A percentile compares a stretch with the other conserved stretches of the same genome.
Conservation (phyloP, 1,284 basidiomycete species). For the Cryptococcus sp. region DNA sequence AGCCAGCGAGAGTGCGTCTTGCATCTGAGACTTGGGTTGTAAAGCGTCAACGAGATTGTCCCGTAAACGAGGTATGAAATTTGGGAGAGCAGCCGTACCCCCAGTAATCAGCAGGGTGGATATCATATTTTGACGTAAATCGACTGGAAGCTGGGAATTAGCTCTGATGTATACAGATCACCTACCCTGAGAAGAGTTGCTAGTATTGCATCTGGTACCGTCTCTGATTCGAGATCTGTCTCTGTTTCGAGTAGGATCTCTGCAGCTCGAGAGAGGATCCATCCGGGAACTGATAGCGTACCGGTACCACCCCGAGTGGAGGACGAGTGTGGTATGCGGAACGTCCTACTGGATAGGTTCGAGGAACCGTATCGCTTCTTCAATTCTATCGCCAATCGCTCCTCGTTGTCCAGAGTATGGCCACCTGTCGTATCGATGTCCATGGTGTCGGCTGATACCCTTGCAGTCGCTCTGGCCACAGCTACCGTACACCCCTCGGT, state of each 20-base stretch:
- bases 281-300: conserved; percentile 81
- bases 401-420: conserved; percentile 1
- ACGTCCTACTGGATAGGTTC: conserved; percentile 16
- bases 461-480: neutral
- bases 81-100: conserved; percentile 85
- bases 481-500: conserved; percentile 36
- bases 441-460: neutral
- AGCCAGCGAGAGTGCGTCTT: conserved; percentile 11
- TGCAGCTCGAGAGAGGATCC: conserved; percentile 85
- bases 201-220: conserved; percentile 73
- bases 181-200: conserved; percentile 70
- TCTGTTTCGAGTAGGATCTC: conserved; percentile 87
- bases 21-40: conserved; percentile 48
- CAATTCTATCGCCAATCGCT: conserved; percentile 7
- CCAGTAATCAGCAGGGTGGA: conserved; percentile 79
- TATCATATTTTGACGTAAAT: conserved; percentile 74
- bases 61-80: conserved; percentile 81
- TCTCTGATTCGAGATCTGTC: conserved; percentile 79
- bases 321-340: conserved; percentile 3
- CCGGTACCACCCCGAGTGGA: conserved; percentile 47
- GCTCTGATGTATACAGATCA: neutral
- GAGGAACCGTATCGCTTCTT: conserved; percentile 15
- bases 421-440: conserved; percentile 4
- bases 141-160: conserved; percentile 68
- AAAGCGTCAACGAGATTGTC: conserved; percentile 65